Conservation (phyloP, 306 rosid species). For the Pyrus bretschneideri region DNA sequence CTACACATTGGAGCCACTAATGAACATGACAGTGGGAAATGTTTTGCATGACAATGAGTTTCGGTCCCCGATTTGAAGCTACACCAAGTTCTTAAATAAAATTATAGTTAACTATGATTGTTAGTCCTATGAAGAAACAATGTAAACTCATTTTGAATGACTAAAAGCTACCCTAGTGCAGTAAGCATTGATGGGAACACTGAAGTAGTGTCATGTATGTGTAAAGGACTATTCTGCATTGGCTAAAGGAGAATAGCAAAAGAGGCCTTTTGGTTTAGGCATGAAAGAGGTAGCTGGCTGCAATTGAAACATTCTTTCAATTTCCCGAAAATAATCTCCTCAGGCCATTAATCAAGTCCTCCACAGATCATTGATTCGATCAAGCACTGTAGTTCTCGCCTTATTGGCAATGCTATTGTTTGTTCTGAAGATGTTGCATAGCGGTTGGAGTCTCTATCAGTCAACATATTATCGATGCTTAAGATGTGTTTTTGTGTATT, state of each 20-base stretch:
- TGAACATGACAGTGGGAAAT: background rate
- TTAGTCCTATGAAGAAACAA: background rate
- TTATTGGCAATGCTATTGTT: background rate
- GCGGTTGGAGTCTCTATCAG: background rate
- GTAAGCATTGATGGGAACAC: too few relatives aligned
- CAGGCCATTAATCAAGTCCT: background rate
- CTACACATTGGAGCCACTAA: background rate
- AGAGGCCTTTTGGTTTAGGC: background rate
- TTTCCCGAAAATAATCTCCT: background rate
- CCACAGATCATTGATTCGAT: background rate
- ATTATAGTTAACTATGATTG: background rate
- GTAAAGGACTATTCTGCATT: background rate
- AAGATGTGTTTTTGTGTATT: background rate
- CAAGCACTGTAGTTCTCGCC: background rate
- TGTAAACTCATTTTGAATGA: too few relatives aligned
- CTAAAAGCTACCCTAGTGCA: too few relatives aligned
- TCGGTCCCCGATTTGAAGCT: background rate
- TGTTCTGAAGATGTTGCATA: background rate
- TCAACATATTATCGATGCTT: background rate
- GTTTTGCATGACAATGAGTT: background rate
- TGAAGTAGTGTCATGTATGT: too few relatives aligned
- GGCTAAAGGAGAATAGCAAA: background rate
- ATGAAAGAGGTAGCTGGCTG: background rate
- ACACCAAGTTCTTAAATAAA: slow-evolving; percentile 16
- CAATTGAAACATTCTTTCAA: background rate